These are phyloP conservation scores for Tillandsia fasciculata DNA, from an alignment of 176 grass and related monocot species.

Conservation along the genomic window DNA sequence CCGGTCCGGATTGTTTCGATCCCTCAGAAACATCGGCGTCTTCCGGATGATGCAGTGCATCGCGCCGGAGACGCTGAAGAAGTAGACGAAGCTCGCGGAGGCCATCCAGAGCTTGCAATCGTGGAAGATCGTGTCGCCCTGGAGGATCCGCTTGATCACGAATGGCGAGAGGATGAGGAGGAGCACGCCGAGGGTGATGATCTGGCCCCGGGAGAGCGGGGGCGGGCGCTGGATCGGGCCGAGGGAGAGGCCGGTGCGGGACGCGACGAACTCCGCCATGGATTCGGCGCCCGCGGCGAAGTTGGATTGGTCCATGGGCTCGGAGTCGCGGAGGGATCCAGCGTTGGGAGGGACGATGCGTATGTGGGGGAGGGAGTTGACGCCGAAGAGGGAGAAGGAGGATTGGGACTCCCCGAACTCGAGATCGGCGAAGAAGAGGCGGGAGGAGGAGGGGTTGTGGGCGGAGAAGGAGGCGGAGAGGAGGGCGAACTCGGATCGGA, in stretches of 20 bases:
- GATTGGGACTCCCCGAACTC: slow-evolving; percentile 82
- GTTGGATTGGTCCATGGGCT: slow-evolving; percentile 82
- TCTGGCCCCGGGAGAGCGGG: slow-evolving; percentile 59
- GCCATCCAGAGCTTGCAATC: slow-evolving; percentile 70
- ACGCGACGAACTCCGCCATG: slow-evolving; percentile 85
- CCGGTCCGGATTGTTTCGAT: slow-evolving; percentile 61
- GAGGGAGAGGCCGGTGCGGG: slow-evolving; percentile 54
- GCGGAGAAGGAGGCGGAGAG: slow-evolving; percentile 61
- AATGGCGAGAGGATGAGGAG: slow-evolving; percentile 58
- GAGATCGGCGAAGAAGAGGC: slow-evolving; percentile 90
- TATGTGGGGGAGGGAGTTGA: slow-evolving; percentile 70
- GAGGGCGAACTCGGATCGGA: slow-evolving; percentile 70
- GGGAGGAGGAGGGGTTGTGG: slow-evolving; percentile 41
- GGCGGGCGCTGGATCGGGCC: slow-evolving; percentile 82
- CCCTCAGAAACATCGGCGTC: slow-evolving; percentile 67
- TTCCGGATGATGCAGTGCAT: slow-evolving; percentile 91
- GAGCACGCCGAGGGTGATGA: slow-evolving; percentile 36
- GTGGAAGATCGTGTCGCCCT: slow-evolving; percentile 71
- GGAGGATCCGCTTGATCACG: slow-evolving; percentile 52
- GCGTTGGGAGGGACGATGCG: slow-evolving; percentile 59
- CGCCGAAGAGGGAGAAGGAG: slow-evolving; percentile 75
- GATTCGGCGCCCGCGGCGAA: slow-evolving; percentile 73
- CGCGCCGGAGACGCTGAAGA: slow-evolving; percentile 85
- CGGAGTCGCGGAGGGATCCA: slow-evolving; percentile 37
- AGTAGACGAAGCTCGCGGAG: slow-evolving; percentile 65